Evolutionary conservation across 1,284 basidiomycete species (phyloP).

Genomic region (Naganishia liquefaciens): DNA sequence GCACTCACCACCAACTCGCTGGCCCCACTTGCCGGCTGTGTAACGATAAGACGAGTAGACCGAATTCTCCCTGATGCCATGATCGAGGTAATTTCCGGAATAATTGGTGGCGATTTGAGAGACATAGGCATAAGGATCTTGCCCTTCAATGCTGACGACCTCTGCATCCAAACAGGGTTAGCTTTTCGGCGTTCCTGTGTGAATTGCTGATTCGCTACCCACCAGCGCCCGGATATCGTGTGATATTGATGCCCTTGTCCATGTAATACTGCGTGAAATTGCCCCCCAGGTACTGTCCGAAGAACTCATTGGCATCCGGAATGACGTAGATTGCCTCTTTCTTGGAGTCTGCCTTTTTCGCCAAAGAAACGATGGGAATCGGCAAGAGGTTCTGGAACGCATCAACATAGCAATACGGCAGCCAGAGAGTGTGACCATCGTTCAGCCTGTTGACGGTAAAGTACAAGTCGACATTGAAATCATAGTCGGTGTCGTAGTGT

Average conservation of each 20-base stretch:
- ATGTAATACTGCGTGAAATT: constrained; percentile 60
- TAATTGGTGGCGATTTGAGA: constrained; percentile 62
- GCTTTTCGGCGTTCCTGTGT: not conserved
- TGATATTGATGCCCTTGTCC: constrained; percentile 60
- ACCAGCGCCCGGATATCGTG: constrained; percentile 62
- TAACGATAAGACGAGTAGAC: constrained; percentile 65
- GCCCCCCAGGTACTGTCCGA: constrained; percentile 56
- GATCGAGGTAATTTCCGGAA: constrained; percentile 63
- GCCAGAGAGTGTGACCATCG: constrained; percentile 64
- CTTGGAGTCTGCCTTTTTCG: constrained; percentile 55
- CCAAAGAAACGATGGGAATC: constrained; percentile 62
- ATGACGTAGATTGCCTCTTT: constrained; percentile 61
- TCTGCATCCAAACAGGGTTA: constrained; percentile 35
- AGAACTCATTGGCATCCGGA: constrained; percentile 61
- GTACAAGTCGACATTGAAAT: constrained; percentile 64
- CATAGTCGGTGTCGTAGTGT: constrained; percentile 63
- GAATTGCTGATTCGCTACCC: not conserved
- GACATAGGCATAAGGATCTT: constrained; percentile 61
- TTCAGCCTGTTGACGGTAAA: constrained; percentile 62
- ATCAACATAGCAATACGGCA: constrained; percentile 57
- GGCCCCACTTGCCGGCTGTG: constrained; percentile 55
- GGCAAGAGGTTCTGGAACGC: constrained; percentile 64
- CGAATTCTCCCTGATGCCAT: constrained; percentile 40
- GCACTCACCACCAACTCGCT: constrained; percentile 58
- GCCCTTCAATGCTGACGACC: constrained; percentile 61